Evolutionary conservation across 768 basidiomycete genomes (phyloP).

Genomic region (Suillus sp.): DNA sequence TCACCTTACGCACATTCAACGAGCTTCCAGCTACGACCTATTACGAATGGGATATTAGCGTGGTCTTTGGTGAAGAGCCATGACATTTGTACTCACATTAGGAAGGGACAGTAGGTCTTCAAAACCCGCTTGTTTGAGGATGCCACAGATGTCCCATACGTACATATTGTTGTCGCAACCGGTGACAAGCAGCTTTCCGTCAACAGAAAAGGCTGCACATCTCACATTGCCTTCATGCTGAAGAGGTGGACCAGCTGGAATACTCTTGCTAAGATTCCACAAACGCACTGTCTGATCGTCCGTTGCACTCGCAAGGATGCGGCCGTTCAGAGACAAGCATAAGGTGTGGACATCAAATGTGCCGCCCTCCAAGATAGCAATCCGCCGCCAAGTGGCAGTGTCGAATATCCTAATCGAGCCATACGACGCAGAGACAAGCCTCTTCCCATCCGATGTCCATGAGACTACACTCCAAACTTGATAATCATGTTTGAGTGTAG

Average conservation of each 20-base stretch:
- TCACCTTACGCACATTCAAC: background rate
- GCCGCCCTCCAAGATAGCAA: background rate
- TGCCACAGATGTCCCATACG: background rate
- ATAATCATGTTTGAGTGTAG: background rate
- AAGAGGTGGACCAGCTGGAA: background rate
- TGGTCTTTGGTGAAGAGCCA: background rate
- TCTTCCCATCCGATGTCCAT: slow-evolving; percentile 1
- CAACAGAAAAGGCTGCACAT: background rate
- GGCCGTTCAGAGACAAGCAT: background rate
- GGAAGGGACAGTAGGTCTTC: background rate
- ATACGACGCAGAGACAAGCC: background rate
- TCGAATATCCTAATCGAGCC: slow-evolving; percentile 1
- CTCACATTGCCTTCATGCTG: background rate
- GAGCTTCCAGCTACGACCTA: background rate
- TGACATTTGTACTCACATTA: background rate
- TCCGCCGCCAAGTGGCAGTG: background rate
- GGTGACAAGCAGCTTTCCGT: background rate
- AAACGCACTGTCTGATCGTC: background rate
- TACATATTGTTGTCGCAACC: background rate
- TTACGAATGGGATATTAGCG: background rate
- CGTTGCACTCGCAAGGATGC: background rate
- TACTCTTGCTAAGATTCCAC: background rate
- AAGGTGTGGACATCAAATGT: background rate
- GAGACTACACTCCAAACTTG: background rate
- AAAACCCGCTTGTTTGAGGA: background rate